Evolutionary conservation across 2,329 filamentous ascomycete species (phyloP), one percentile per base, ranked within the genome.

Genomic region (Leptographium radiaticola): DNA sequence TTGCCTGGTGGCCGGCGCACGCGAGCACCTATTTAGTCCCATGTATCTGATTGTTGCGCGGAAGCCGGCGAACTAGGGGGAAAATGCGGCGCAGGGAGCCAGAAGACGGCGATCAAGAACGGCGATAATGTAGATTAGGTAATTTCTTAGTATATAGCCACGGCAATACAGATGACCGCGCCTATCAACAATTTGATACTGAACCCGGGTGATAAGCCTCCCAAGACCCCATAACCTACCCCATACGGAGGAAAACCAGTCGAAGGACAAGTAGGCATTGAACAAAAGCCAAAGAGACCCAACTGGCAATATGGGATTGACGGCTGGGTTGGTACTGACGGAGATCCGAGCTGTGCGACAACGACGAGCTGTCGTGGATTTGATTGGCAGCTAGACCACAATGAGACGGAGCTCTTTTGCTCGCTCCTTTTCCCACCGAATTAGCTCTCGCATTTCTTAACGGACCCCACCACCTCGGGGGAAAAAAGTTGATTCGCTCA

Each of bases 21-120:
- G 82, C 68, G 77, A 90, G 73, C 87, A 95, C 69, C 79, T 97
- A n/a, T 97, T 97, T 72, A 97, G 91, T 1, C 91, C 91, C 54
- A 97, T 97, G 91, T 96, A 95, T 73, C 75, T 97, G 65, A 96
- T 96, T 88, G 81, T 96, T 56, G 91, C 82, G 57, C 83, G 87
- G 71, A 96, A 96, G 77, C 89, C 91, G 5, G 62, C 62, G 51
- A 66, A 71, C 60, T 55, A 53, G 49, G 9, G 49, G 34, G 11
- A 13, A 20, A 16, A 13, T 25, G 36, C 18, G n/a, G 34, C 4
- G 20, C 7, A 38, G n/a, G 6, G 2, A 12, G 43, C 9, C 4
- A 45, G 25, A 25, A 25, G 25, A 25, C 25, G 25, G 25, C 25
- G 25, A 25, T 25, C 25, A 43, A 18, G 40, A 18, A 43, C n/a